A percentile compares a stretch with the other conserved stretches of the same genome.
Evolutionary conservation across 306 rosid species (phyloP).

Genomic region (Quillaja saponaria): DNA sequence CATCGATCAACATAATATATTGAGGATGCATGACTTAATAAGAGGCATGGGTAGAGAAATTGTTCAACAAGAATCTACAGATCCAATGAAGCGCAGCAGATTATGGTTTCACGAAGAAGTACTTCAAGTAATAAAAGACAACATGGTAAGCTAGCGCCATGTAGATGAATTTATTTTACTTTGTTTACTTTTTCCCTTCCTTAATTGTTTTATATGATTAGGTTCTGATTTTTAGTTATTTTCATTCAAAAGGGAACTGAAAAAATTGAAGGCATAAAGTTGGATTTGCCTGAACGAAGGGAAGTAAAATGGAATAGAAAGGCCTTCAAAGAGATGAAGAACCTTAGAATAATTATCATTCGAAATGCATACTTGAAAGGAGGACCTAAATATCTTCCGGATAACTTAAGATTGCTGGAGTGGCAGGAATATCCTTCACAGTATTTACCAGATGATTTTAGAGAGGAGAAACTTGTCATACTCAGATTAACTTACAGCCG

Average conservation of each 20-base stretch:
- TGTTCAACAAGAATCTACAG: constrained; percentile 12
- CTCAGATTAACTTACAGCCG: too few relatives aligned
- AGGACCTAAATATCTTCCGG: not conserved
- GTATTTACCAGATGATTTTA: too few relatives aligned
- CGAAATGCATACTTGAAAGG: not conserved
- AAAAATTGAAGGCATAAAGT: not conserved
- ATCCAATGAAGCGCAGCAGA: constrained; percentile 27
- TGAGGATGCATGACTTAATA: constrained; percentile 30
- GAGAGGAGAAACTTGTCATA: too few relatives aligned
- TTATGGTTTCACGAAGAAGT: constrained; percentile 22
- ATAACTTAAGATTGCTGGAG: not conserved
- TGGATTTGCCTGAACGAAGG: not conserved
- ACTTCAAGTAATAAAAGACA: not conserved
- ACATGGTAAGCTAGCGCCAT: constrained; percentile 5
- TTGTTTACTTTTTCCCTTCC: not conserved
- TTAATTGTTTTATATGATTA: too few relatives aligned
- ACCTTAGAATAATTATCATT: constrained; percentile 3
- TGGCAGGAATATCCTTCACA: not conserved
- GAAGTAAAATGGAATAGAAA: not conserved
- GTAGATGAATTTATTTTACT: not conserved
- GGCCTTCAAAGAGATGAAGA: too few relatives aligned
- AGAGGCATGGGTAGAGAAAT: constrained; percentile 21
- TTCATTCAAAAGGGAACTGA: constrained; percentile 10
- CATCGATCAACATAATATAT: not conserved
- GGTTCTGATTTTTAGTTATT: too few relatives aligned